Base-by-base conservation (phyloP, 345 rosid species). In the Citrus medica region DNA sequence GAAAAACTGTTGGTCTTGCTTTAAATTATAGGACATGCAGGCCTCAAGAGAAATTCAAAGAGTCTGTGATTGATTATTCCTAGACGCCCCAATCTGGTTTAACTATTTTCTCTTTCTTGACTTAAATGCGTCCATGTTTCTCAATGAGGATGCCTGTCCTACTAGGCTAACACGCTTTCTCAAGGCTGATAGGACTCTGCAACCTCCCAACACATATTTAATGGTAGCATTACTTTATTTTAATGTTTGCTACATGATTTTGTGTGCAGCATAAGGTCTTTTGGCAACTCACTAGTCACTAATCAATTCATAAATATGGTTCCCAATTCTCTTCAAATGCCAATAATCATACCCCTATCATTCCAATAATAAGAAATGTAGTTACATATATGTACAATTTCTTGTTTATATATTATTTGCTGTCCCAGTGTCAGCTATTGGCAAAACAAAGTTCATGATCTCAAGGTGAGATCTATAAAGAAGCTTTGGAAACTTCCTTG, bases 91-190 rank as follows among this genome's bases (percentile, higher is more conserved):
- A 48, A 38, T 73, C 73, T 48, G 75, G 38, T 77, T 71, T 19
- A 71, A 16, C 9, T 28, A 28, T 69, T 60, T 55, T 30, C 71
- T 60, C 71, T 60, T 66, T 78, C 64, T 80, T 58, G 87, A 87
- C 85, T 83, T 89, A 79, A 91, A 88, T 87, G 93, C 91, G 13
- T 80, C 79, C 84, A 72, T 75, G 82, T 84, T 80, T 82, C 83
- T 84, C 85, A 79, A 89, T 25, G 86, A 77, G 88, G 82, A 88
- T 89, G 93, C 89, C 76, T 87, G 88, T 84, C 90, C 80, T 70
- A 48, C 82, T 65, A 74, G 84, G 62, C 85, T 83, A 76, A 74
- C 86, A 84, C 85, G 81, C 69, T 79, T 81, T 79, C 82, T 84
- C 79, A 67, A 71, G 64, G 42, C 79, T 62, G 61, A 22, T n/a